Evolutionary conservation across 352 stramenopile genomes (phyloP), one percentile per base, ranked within the genome.

Genomic region (Globisporangium apiculatum): DNA sequence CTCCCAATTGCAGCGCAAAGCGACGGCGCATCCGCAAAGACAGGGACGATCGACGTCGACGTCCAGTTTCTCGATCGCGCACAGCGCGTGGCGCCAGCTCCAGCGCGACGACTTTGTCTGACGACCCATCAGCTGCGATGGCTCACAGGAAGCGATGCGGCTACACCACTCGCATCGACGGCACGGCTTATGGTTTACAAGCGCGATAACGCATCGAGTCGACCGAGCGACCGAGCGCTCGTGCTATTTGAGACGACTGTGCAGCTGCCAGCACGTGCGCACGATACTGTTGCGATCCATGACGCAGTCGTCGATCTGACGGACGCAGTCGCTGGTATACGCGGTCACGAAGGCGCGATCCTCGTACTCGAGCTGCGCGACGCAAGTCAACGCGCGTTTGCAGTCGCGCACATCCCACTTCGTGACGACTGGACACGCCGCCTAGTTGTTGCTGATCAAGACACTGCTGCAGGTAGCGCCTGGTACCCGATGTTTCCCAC

Each of bases 321-420:
- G 14, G 12, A 42, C 5, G 51, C 43, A 40, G 60, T 66, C 43
- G 40, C 40, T 0, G 35, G 9, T 4, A 12, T 57, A 5, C 18
- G 43, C 14, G 55, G 55, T 35, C 55, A 57, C 14, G 17, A 55
- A 12, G 53, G 14, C 50, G 52, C 40, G 1, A 51, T 76, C 7
- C 14, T 79, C 7, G 63, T 62, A 0, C 55, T 70, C 10, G 59
- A 58, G 48, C 54, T 79, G 31, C 60, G 58, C 15, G 55, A 71
- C 14, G 53, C 67, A 24, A 46, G 35, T 15, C 66, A 53, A n/a
- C 64, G 64, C 6, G 47, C 38, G 2, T 58, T 67, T 15, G 68
- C 60, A 0, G 55, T 52, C n/a, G 59, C 64, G 10, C 68, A 79
- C 55, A 42, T 79, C 50, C 66, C 68, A 36, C 55, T 79, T 6